Conservation (phyloP, 495 filamentous ascomycete species). For the Talaromyces stipitatus region DNA sequence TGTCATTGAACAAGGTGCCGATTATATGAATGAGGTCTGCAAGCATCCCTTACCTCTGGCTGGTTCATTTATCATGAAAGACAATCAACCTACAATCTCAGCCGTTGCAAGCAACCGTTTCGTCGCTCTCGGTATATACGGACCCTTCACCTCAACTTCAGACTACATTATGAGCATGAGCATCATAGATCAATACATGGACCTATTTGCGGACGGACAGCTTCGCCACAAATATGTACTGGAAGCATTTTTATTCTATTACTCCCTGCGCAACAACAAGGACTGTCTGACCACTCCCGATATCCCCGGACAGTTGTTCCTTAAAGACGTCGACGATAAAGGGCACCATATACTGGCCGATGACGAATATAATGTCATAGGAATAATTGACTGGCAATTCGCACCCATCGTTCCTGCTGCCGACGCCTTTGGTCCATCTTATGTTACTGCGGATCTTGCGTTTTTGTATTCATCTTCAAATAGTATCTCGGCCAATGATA, state of each 20-base stretch:
- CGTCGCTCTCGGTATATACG: conserved; percentile 9
- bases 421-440: conserved; percentile 26
- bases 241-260: conserved; percentile 22
- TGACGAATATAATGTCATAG: conserved; percentile 28
- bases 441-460: conserved; percentile 27
- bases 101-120: conserved; percentile 16
- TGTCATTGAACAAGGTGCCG: conserved; percentile 23
- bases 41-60: conserved; percentile 19
- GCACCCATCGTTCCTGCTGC: conserved; percentile 18
- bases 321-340: conserved; percentile 37
- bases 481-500: conserved; percentile 1
- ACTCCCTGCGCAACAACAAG: conserved; percentile 9
- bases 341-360: conserved; percentile 36
- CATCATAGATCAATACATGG: conserved; percentile 17
- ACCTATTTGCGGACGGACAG: conserved; percentile 16
- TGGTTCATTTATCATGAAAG: conserved; percentile 14
- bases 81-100: conserved; percentile 2
- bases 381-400: conserved; percentile 35
- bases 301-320: conserved; percentile 18
- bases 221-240: conserved; percentile 12
- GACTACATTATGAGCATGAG: conserved; percentile 12
- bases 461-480: conserved; percentile 10
- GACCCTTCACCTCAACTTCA: conserved; percentile 11
- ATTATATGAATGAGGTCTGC: conserved; percentile 28
- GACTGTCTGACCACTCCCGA: neutral